Evolutionary conservation across 352 stramenopile species (phyloP), one percentile per base, ranked within the genome.

Genomic region (Globisporangium paroecandrum): DNA sequence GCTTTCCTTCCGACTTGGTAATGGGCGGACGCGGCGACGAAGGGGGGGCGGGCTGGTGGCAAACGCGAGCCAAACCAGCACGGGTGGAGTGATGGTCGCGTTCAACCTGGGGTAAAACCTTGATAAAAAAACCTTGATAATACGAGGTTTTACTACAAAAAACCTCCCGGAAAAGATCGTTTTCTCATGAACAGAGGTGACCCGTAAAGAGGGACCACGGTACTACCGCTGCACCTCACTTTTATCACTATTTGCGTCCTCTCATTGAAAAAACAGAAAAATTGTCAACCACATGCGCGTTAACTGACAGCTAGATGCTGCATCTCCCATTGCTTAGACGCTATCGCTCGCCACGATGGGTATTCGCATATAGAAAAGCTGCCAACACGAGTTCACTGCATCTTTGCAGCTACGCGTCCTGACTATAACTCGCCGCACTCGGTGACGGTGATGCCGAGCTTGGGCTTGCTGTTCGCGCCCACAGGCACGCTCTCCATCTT

Each of bases 401-500:
- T 57, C 22, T 57, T 43, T 15, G 1, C 10, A 32, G n/a, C 18
- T 47, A 55, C 22, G 4, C 24, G 15, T 57, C 43, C 20, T 47
- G 51, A 18, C 70, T 90, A 97, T 41, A 98, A 74, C 66, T 98
- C 91, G 66, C 91, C 91, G 65, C 89, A 97, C 69, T 98, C 85
- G 20, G 89, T 92, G 69, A 98, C 81, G 13, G 87, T 80, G 58
- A 98, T 87, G 43, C 66, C 65, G n/a, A 97, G 84, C 73, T 94
- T 94, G 51, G 91, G 91, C 64, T 97, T 97, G 74, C 83, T 94
- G 68, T 88, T 89, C 58, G 78, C 61, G 20, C 84, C 88, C 2
- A 94, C 90, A 0, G 85, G 84, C 24, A 97, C 89, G 77, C 89
- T 97, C 77, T 98, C 91, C 74, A 97, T 96, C 80, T 97, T 97